These are phyloP conservation scores for Russula brevipes DNA, from an alignment of 768 basidiomycete genomes.

Conservation along the genomic window DNA sequence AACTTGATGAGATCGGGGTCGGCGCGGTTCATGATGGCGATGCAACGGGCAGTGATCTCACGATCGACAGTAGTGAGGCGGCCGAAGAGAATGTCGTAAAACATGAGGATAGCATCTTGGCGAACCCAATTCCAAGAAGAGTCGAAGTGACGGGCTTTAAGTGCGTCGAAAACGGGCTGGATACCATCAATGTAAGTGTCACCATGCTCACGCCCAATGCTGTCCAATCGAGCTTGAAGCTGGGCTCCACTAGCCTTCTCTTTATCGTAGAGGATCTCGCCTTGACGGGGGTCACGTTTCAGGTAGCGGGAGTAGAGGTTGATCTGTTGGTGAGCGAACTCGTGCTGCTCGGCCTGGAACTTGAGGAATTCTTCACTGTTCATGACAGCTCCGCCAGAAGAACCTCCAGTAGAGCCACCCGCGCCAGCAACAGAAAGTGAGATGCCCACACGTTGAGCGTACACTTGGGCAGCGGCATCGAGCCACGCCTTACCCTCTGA, in stretches of 20 bases:
- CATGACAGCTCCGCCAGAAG: constrained; percentile 76
- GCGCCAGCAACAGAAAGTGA: constrained; percentile 66
- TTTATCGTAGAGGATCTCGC: constrained; percentile 82
- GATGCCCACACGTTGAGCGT: constrained; percentile 87
- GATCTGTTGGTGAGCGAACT: constrained; percentile 87
- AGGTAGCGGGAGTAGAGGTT: constrained; percentile 98
- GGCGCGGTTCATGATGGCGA: constrained; percentile 95
- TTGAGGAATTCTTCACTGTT: constrained; percentile 98
- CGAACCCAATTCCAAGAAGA: constrained; percentile 99
- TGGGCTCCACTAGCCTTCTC: constrained; percentile 69
- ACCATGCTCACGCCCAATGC: constrained; percentile 87
- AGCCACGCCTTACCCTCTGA: constrained; percentile 92
- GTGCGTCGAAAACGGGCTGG: constrained; percentile 87
- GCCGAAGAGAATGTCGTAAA: constrained; percentile 97
- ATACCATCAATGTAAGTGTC: constrained; percentile 92
- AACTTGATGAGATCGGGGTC: constrained; percentile 87
- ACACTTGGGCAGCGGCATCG: constrained; percentile 74
- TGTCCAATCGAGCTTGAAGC: constrained; percentile 84
- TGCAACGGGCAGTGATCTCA: constrained; percentile 95
- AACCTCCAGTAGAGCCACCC: constrained; percentile 55
- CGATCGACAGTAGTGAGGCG: constrained; percentile 90
- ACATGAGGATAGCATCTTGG: constrained; percentile 95
- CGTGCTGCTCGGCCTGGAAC: constrained; percentile 90
- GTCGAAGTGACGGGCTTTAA: constrained; percentile 97
- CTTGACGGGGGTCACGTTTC: constrained; percentile 85